Evolutionary conservation across 2,329 filamentous ascomycete genomes (phyloP), one percentile per base, ranked within the genome.

Genomic region (Trichoderma atrobrunneum): DNA sequence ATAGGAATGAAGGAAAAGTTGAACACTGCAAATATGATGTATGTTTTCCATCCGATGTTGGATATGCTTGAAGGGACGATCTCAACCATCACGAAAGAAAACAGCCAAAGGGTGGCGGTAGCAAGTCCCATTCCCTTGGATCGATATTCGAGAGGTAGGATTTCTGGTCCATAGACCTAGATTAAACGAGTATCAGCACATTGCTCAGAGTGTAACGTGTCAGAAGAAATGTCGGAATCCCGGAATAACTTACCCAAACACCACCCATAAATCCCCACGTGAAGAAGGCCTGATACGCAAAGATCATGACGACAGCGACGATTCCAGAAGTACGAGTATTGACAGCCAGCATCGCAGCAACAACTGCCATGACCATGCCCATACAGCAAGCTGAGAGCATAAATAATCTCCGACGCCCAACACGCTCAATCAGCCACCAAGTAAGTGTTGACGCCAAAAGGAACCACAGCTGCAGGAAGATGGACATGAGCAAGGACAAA

Each of bases 401-500:
- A 67, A 85, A 75, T 56, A 81, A 76, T 66, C 84, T 83, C 24
- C 83, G 79, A 56, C 85, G 81, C 34, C 85, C 85, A 24, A 86
- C 80, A 67, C 82, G 82, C 72, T 85, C 79, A 66, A 86, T 85
- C 57, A 86, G 76, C 74, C 85, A 82, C 81, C 83, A 85, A 1
- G 84, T 85, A 57, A 86, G 83, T 32, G 79, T 81, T 8, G 80
- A 82, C 2, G 81, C 81, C 12, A 80, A 32, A 70, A 83, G 83
- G 71, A 81, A 82, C 81, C 81, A 85, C 0, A 85, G 86, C 76
- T 87, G 84, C 14, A 87, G 79, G 73, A 87, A 84, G 39, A 86
- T 85, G n/a, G 85, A 85, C 77, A 88, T 85, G 39, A 88, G 79
- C 4, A 85, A 79, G 4, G 86, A 83, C 76, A 86, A 82, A 57